Base-by-base conservation (phyloP, 2,329 filamentous ascomycete genomes). In the Sphaerulina musiva region DNA sequence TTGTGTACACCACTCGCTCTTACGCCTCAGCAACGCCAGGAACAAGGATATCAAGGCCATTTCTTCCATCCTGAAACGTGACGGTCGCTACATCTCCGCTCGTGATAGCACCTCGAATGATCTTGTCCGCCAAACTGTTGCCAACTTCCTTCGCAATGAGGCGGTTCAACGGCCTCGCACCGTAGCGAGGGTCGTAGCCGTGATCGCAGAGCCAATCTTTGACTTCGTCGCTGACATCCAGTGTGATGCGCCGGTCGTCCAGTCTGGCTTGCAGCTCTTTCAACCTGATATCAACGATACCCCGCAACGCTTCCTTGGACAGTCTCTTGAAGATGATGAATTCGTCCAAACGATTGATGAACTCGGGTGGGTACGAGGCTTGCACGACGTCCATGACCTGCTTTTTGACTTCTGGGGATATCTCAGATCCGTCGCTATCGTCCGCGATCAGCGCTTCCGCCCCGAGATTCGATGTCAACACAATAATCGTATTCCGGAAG, bases 311-410 rank as follows among this genome's bases (percentile, higher is more conserved):
- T 14, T 79, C 76, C 31, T 79, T 80, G 0, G 89, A 88, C 2
- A 97, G 80, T 7, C 92, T 82, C 73, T 91, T 92, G 78, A 97
- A 97, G 67, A 97, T 76, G 69, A 97, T 96, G 74, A 97, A 96
- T 57, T 95, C 92, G 71, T 97, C 92, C 59, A 97, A 89, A 17
- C 93, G 83, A 74, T 98, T 97, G 60, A 97, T 80, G 77, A 97
- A 98, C 69, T 97, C 93, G 2, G 93, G 93, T 4, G 92, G 84
- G 68, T 96, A 85, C 1, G 78, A 73, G 7, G 78, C 72, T 14
- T 85, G 78, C 1, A 97, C 91, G 12, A 95, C 84, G 65, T 95
- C 87, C 84, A 97, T 90, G 51, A 97, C 91, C 0, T 87, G 84
- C 54, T 81, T 77, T 65, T 89, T 89, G 45, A 91, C 81, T 0